These are phyloP conservation scores for Phyllostachys edulis DNA, from an alignment of 176 grass and related monocot genomes.

Conservation along the genomic window DNA sequence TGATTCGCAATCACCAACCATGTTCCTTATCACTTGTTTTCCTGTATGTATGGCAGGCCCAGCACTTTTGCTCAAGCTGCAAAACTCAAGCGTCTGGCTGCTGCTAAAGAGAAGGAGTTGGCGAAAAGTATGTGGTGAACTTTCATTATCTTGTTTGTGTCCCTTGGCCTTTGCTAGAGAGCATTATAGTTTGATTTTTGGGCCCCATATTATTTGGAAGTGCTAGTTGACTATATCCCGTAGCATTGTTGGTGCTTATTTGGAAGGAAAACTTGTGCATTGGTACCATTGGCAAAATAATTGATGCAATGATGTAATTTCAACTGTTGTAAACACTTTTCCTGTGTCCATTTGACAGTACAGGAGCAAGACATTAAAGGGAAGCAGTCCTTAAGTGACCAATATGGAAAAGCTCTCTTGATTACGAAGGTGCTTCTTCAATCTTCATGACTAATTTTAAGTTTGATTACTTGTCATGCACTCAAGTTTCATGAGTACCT, in stretches of 20 bases:
- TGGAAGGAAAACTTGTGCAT: neutral
- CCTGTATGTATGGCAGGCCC: constrained; percentile 43
- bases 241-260: neutral
- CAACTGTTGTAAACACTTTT: neutral
- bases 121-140: constrained; percentile 43
- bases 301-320: neutral
- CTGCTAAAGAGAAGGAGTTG: constrained; percentile 66
- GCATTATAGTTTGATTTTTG: neutral
- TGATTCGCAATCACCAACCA: neutral
- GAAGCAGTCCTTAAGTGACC: constrained; percentile 45
- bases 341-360: constrained; percentile 39
- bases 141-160: neutral
- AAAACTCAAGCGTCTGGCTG: constrained; percentile 62
- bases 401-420: constrained; percentile 44
- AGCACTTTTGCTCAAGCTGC: constrained; percentile 82
- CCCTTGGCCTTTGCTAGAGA: neutral
- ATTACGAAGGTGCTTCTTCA: constrained; percentile 50
- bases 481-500: neutral
- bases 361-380: constrained; percentile 60
- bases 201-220: neutral
- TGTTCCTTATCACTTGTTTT: neutral
- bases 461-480: neutral
- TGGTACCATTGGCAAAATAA: neutral
- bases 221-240: neutral
- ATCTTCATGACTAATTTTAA: constrained; percentile 6